phyloP scores from a whole-genome alignment of 2,329 filamentous ascomycete species.

The Pseudogymnoascus verrucosus region DNA sequence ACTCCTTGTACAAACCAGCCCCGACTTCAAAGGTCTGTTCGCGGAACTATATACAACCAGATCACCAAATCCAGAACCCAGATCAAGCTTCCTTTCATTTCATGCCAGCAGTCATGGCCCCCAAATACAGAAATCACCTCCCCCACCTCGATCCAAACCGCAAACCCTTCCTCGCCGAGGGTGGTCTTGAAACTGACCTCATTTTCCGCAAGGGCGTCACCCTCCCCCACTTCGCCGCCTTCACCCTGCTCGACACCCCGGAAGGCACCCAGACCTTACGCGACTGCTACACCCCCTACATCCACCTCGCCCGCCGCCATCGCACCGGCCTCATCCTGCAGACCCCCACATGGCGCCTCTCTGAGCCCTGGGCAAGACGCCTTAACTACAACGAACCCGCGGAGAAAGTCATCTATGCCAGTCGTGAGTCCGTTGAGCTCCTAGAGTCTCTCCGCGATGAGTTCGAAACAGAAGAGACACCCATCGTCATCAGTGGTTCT shows the following conservation, averaged over 20 bases:
- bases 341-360: slow-evolving; percentile 15
- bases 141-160: slow-evolving; percentile 12
- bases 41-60: not conserved
- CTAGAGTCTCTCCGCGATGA: not conserved
- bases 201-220: slow-evolving; percentile 10
- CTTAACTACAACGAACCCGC: slow-evolving; percentile 4
- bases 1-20: not conserved
- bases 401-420: not conserved
- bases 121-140: slow-evolving; percentile 4
- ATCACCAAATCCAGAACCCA: not conserved
- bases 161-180: slow-evolving; percentile 13
- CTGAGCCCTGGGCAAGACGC: slow-evolving; percentile 12
- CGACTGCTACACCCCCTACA: slow-evolving; percentile 3
- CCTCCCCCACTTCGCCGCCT: slow-evolving; percentile 2
- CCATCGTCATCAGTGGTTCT: not conserved
- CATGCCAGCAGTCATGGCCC: not conserved
- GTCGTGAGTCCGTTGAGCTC: not conserved
- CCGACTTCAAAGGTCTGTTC: not conserved
- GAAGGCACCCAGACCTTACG: slow-evolving; percentile 7
- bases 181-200: slow-evolving; percentile 13
- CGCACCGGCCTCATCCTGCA: slow-evolving; percentile 13
- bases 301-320: not conserved
- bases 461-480: not conserved
- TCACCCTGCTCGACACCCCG: slow-evolving; percentile 3
- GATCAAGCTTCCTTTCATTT: not conserved